Base-by-base conservation (phyloP, 345 rosid genomes). In the Anacardium occidentale region DNA sequence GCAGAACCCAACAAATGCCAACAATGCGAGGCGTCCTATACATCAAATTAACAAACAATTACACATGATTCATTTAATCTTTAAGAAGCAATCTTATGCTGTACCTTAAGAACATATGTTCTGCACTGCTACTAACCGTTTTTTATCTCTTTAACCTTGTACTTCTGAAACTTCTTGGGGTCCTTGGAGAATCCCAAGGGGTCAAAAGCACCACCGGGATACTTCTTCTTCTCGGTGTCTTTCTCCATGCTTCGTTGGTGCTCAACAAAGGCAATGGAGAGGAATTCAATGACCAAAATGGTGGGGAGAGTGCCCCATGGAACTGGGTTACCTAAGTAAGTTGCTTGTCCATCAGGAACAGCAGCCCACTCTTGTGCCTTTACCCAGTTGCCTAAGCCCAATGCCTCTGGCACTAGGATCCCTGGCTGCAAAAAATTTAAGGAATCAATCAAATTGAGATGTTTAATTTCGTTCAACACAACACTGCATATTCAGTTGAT, bases 211-310 rank as follows among this genome's bases (percentile, higher is more conserved):
- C 98, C 98, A 52, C 99, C 99, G 0, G 98, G 98, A 85, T 95
- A 95, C 87, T 95, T 95, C 90, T 84, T 92, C 84, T 86, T 95
- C 89, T 89, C 99, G 0, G 91, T 76, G 81, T 92, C 92, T 79
- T 92, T 95, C 92, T 95, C 99, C 96, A 92, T 92, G 87, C 96
- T 95, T 20, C 99, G 86, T 75, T 95, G 99, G 87, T 95, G 98
- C 89, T 95, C 99, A 0, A 90, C 98, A 17, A 95, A 92, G 53
- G 97, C 83, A 32, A 95, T 88, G 72, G 98, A 83, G 0, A 95
- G 2, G 88, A 95, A 95, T 76, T 95, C 98, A 21, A 95, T 89
- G 64, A 78, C 90, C 77, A 95, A 79, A 67, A 95, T 86, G 73
- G 92, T 86, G 2, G 99, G 98, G 32, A 92, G 87, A 50, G 94